Evolutionary conservation across 306 rosid genomes (phyloP).

Genomic region (Hippophae gyantsensis): DNA sequence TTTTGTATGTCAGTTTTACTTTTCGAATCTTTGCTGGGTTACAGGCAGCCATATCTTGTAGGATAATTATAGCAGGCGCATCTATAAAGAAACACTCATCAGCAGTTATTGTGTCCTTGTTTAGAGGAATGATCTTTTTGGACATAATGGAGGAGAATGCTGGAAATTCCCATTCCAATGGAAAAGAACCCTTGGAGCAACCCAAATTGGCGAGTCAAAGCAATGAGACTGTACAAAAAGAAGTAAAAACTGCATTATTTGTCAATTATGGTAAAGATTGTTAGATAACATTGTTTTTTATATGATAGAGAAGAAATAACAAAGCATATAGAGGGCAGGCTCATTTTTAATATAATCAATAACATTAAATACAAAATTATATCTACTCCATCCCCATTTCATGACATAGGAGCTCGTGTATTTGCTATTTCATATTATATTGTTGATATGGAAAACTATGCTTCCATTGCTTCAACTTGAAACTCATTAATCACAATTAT

Average conservation of each 20-base stretch:
- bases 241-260: slow-evolving; percentile 36
- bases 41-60: slow-evolving; percentile 9
- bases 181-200: slow-evolving; percentile 42
- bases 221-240: slow-evolving; percentile 40
- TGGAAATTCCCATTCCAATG: slow-evolving; percentile 43
- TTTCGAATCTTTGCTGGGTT: slow-evolving; percentile 8
- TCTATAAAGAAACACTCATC: slow-evolving; percentile 3
- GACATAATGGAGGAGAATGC: slow-evolving; percentile 49
- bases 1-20: neutral
- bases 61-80: neutral
- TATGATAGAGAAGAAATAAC: slow-evolving; percentile 1
- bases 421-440: too few species aligned
- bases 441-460: too few species aligned
- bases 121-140: slow-evolving; percentile 27
- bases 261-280: slow-evolving; percentile 65
- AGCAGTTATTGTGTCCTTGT: slow-evolving; percentile 9
- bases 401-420: too few species aligned
- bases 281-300: slow-evolving; percentile 2
- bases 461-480: too few species aligned
- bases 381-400: neutral
- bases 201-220: slow-evolving; percentile 37
- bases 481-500: too few species aligned
- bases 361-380: neutral
- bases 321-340: neutral
- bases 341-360: neutral